Evolutionary conservation across 2,329 filamentous ascomycete species (phyloP).

Genomic region (Trichoderma sp.): DNA sequence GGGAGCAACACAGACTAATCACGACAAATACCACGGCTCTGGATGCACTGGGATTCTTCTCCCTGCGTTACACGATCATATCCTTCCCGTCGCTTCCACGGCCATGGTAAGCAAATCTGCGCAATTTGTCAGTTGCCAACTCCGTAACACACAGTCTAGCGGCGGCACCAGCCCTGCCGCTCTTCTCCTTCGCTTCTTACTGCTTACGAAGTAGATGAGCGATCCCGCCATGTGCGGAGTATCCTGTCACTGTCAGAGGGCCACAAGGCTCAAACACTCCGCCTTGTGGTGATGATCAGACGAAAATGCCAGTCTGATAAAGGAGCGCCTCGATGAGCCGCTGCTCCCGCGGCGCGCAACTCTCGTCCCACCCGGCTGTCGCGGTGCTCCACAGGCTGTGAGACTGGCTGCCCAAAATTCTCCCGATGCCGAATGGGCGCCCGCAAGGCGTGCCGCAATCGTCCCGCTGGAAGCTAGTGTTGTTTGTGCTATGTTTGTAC

Average conservation of each 20-base stretch:
- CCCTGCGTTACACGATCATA: not conserved
- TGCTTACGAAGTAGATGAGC: not conserved
- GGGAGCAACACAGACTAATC: not conserved
- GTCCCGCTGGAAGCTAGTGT: conserved; percentile 10
- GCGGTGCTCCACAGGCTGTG: not conserved
- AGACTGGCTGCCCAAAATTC: not conserved
- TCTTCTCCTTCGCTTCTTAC: not conserved
- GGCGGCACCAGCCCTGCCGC: not conserved
- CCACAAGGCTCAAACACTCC: conserved; percentile 10
- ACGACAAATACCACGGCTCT: not conserved
- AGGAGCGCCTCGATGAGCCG: not conserved
- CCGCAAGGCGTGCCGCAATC: conserved; percentile 13
- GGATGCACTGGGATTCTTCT: not conserved
- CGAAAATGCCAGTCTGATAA: not conserved
- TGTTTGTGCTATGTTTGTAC: not conserved
- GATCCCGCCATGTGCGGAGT: not conserved
- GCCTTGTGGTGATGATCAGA: not conserved
- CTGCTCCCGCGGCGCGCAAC: conserved; percentile 3
- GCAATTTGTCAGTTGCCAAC: not conserved
- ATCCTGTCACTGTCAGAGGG: not conserved
- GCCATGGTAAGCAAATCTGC: conserved; percentile 5
- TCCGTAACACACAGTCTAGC: not conserved
- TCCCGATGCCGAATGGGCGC: conserved; percentile 9
- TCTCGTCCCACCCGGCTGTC: conserved; percentile 1
- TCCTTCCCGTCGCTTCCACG: conserved; percentile 10